Base-by-base conservation (phyloP, 805 yeast species). In the Saccharomyces kudriavzevii region DNA sequence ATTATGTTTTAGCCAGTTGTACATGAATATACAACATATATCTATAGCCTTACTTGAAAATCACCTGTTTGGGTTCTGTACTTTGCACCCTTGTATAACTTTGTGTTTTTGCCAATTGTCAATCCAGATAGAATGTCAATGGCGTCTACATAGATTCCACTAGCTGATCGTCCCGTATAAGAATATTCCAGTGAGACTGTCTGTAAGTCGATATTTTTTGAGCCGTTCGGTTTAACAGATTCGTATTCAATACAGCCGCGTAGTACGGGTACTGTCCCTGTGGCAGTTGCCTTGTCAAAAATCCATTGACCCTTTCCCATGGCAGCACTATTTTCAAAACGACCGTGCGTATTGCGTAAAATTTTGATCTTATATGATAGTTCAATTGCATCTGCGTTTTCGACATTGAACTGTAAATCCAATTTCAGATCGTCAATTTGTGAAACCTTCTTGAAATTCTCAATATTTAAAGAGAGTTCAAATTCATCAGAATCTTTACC, bases 281-380 rank as follows among this genome's bases (percentile, higher is more conserved):
- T 74, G 1, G 82, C 71, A 6, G 82, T 69, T 28, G 74, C 72
- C 63, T 77, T 73, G 51, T 83, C 84, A 58, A 89, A 77, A 5
- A 79, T 73, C 96, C 96, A 89, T 57, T 77, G 81, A n/a, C 81
- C 84, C 35, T 52, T 48, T 22, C 60, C 60, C n/a, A 54, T 52
- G 2, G 17, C 24, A 2, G 79, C 77, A 48, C 77, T 76, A 48
- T 76, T 76, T 49, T 77, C 78, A 59, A 87, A 80, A 62, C 89
- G 91, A 5, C 97, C 97, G 53, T 84, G 84, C 0, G 96, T 84
- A 40, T 82, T 72, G 56, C 96, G 72, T 49, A 81, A 67, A 1
- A 83, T 75, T 58, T 82, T 83, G 40, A 89, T 73, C 40, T 68
- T 70, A 26, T 69, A 63, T 5, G 70, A 60, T 4, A 58, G 57